Base-by-base conservation (phyloP, 441 rosid species). In the Omphalea diandra region DNA sequence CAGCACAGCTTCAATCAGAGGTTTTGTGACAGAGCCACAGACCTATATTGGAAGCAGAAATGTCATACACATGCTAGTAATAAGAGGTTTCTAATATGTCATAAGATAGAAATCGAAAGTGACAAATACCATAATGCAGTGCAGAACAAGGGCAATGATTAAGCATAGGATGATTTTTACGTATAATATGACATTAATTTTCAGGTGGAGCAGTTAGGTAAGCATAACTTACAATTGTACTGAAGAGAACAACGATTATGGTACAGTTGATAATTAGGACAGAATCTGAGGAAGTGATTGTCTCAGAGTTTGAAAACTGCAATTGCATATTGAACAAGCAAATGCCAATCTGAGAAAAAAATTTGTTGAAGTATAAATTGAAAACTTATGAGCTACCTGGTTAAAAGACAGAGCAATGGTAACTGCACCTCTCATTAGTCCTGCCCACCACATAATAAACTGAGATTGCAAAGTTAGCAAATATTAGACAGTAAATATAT, bases 391-490 rank as follows among this genome's bases (percentile, higher is more conserved):
- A 15, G 9, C 10, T 65, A 81, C 90, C 86, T 81, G 55, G 46
- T 78, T 81, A 50, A 73, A 86, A 24, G 91, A 84, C 62, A 90
- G 72, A 40, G 96, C 96, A 73, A 86, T 81, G 1, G 96, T 86
- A n/a, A 90, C 88, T 9, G 96, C 90, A 66, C 93, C 93, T 84
- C 93, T 82, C 87, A 86, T 80, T n/a, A 90, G 74, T 59, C 93
- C 91, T 43, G 96, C 93, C 87, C 93, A 90, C 96, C 93, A 87
- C 79, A 86, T 83, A 63, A 82, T 77, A 57, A 85, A 81, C 91
- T 87, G 81, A 62, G 63, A 35, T 70, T 68, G 60, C 43, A 63
- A 35, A 38, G 81, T 79, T 66, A 78, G 84, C 57, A 63, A 59
- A 35, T 35, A 29, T 17, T 20, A 35, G 43, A 69, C 33, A 60